Evolutionary conservation across 225 moss, liverwort and hornwort genomes (phyloP), one percentile per base, ranked within the genome.

Genomic region (Pleurozium schreberi): DNA sequence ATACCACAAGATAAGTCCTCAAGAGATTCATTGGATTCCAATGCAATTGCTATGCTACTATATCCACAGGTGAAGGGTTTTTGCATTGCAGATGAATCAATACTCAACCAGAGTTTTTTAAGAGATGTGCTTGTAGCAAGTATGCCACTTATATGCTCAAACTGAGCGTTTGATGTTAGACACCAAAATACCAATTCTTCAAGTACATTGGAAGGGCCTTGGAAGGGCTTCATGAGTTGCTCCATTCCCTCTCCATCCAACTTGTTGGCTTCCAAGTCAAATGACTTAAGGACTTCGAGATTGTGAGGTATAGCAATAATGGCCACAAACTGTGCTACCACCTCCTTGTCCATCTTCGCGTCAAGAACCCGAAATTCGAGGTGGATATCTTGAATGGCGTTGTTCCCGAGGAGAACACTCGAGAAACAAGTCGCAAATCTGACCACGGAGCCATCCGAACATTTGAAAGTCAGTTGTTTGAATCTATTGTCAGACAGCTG

Each of bases 351-450:
- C 75, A 50, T 21, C 50, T 50, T 50, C 0, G 33, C 75, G 2
- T 8, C 3, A 5, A 20, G 0, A 33, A 1, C 0, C 1, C 0
- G 0, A 0, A 50, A 1, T 0, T 8, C 0, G 0, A 75, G 20
- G 7, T 0, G 0, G 3, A 75, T 13, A 10, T 50, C 2, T 50
- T 75, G 12, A 34, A 75, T 50, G 3, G 20, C 34, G 5, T 75
- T 0, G 1, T 33, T 75, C 8, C 0, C 8, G 0, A 34, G 11
- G 14, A 75, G 21, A 8, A 75, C 21, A 75, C 34, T 75, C 0
- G 34, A 75, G 0, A 50, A 1, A 50, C 50, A 75, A 13, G 34
- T 21, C 3, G 30, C 18, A 11, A 71, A 16, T 5, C 3, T 5
- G 3, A 71, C 1, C 16, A 9, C 9, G 0, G 5, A 27, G 27